A percentile compares a stretch with the other conserved stretches of the same genome.
Evolutionary conservation across 2,329 filamentous ascomycete genomes (phyloP).

Genomic region (Ceratocystis destructans): DNA sequence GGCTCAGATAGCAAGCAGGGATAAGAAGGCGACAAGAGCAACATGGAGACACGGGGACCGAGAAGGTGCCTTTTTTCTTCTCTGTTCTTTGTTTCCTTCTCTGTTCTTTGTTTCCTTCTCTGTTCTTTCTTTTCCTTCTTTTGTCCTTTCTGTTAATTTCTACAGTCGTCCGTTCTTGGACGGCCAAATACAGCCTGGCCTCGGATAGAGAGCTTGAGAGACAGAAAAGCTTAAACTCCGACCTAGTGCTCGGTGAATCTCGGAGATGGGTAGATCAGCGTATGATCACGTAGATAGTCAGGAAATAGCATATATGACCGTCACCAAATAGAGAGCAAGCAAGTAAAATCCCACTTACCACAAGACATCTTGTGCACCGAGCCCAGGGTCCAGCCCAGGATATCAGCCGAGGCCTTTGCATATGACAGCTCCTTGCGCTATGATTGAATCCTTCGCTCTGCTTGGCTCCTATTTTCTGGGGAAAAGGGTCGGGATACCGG

Average conservation of each 20-base stretch:
- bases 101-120: neutral
- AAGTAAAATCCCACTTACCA: neutral
- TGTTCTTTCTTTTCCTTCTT: neutral
- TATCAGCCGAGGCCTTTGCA: slow-evolving; percentile 12
- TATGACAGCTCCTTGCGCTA: slow-evolving; percentile 10
- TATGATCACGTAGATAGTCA: too few relatives aligned
- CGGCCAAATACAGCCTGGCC: neutral
- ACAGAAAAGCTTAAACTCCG: neutral
- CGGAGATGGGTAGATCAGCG: neutral
- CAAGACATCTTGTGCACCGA: neutral
- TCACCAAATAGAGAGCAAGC: neutral
- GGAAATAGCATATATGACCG: neutral
- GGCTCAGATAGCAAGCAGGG: neutral
- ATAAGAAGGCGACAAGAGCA: neutral
- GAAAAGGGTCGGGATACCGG: slow-evolving; percentile 17
- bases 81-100: neutral
- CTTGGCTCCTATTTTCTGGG: slow-evolving; percentile 11
- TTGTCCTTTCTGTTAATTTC: neutral
- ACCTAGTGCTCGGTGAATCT: slow-evolving; percentile 2
- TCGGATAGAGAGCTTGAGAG: neutral
- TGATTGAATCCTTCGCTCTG: neutral
- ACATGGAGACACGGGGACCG: neutral
- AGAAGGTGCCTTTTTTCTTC: neutral
- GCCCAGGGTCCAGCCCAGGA: neutral
- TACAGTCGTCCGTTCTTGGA: neutral